phyloP scores from a whole-genome alignment of 1,139 yeast species.

The Suzukiozyma palmioleophila region DNA sequence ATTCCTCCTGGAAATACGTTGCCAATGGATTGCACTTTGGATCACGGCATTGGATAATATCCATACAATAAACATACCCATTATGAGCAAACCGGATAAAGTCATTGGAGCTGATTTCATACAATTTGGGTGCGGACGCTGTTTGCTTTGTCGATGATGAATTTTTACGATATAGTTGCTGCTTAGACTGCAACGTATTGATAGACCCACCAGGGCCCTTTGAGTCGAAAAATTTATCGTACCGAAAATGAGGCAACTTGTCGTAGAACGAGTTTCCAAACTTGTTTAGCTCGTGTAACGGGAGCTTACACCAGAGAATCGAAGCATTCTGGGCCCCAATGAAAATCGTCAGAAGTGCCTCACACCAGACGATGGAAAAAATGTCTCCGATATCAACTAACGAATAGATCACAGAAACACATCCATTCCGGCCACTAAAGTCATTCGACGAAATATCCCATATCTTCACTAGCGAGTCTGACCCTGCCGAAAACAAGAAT shows the following conservation, averaged over 20 bases:
- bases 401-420: conserved; percentile 71
- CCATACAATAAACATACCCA: conserved; percentile 81
- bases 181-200: conserved; percentile 30
- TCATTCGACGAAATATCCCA: conserved; percentile 41
- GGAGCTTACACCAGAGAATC: conserved; percentile 61
- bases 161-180: conserved; percentile 20
- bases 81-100: conserved; percentile 81
- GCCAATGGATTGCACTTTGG: conserved; percentile 18
- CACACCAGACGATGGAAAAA: conserved; percentile 75
- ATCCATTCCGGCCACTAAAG: conserved; percentile 13
- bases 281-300: conserved; percentile 9
- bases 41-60: conserved; percentile 18
- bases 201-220: conserved; percentile 73
- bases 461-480: conserved; percentile 82
- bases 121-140: conserved; percentile 26
- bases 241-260: conserved; percentile 74
- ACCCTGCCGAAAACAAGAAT: conserved; percentile 76
- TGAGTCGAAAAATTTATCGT: conserved; percentile 86
- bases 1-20: conserved; percentile 14
- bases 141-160: conserved; percentile 9
- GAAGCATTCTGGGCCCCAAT: conserved; percentile 94
- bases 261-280: conserved; percentile 14
- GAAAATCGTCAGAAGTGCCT: conserved; percentile 55
- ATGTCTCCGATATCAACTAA: conserved; percentile 90
- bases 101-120: conserved; percentile 67